A percentile compares a stretch with the other conserved stretches of the same genome.
Conservation (phyloP, 768 basidiomycete species). For the Phallus indusiatus region DNA sequence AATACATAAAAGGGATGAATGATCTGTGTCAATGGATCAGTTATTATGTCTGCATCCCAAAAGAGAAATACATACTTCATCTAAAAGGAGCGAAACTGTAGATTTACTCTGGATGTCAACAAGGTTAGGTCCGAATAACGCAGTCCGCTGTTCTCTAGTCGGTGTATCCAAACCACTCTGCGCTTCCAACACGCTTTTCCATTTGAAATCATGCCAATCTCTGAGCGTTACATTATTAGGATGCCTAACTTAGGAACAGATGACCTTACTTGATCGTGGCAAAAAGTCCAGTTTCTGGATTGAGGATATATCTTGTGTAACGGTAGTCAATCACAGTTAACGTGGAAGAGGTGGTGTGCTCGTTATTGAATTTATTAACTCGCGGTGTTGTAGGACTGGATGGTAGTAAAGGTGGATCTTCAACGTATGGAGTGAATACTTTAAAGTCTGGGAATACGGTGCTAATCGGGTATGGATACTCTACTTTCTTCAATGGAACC, state of each 20-base stretch:
- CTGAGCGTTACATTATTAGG: conserved; percentile 28
- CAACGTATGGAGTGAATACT: neutral
- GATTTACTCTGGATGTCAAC: conserved; percentile 90
- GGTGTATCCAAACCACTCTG: conserved; percentile 51
- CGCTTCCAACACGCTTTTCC: conserved; percentile 53
- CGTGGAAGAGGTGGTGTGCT: conserved; percentile 32
- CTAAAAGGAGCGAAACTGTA: conserved; percentile 63
- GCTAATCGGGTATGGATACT: conserved; percentile 69
- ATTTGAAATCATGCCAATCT: conserved; percentile 81
- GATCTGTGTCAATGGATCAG: conserved; percentile 35
- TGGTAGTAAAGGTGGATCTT: neutral
- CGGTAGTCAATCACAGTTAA: conserved; percentile 82
- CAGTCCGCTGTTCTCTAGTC: conserved; percentile 53
- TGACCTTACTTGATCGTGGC: conserved; percentile 62
- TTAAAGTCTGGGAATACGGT: conserved; percentile 60
- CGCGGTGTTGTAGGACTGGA: neutral
- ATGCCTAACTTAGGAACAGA: neutral
- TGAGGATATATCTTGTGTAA: conserved; percentile 83
- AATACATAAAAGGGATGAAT: conserved; percentile 99
- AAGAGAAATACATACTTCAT: conserved; percentile 56
- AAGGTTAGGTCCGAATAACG: conserved; percentile 74
- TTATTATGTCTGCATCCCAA: neutral
- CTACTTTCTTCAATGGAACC: conserved; percentile 55
- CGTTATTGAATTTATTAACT: conserved; percentile 9
- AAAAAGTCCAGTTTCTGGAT: conserved; percentile 77